These are phyloP conservation scores for Lentinula raphanica DNA, from an alignment of 768 basidiomycete species.

Conservation along the genomic window DNA sequence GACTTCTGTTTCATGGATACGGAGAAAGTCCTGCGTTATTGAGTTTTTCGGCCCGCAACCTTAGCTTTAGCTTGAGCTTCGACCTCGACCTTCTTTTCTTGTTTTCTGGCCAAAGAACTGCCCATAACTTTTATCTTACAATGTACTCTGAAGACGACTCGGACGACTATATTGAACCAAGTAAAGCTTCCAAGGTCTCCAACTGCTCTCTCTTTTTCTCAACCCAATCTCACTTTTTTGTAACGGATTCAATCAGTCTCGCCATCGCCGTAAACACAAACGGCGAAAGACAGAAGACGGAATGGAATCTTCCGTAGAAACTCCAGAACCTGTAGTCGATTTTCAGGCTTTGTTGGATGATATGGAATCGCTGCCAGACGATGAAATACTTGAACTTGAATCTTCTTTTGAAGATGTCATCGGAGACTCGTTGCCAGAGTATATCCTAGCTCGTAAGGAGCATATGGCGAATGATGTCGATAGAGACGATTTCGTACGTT, in stretches of 20 bases:
- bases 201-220: too few species aligned
- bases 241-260: background rate
- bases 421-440: background rate
- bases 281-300: conserved; percentile 1
- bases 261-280: background rate
- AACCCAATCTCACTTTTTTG: background rate
- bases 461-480: background rate
- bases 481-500: conserved; percentile 5
- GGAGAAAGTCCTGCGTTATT: too few species aligned
- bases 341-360: conserved; percentile 2
- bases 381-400: background rate
- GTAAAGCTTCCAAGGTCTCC: background rate
- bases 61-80: too few species aligned
- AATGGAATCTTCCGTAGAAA: background rate
- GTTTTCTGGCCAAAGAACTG: too few species aligned
- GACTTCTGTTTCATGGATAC: too few species aligned
- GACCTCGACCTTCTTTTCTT: too few species aligned
- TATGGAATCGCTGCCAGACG: background rate
- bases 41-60: too few species aligned
- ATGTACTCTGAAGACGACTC: background rate
- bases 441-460: background rate
- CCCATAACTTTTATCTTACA: background rate
- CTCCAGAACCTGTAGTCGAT: background rate
- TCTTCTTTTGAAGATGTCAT: background rate
- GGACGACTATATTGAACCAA: background rate